A percentile compares a stretch with the other conserved stretches of the same genome.
Evolutionary conservation across 179 eudicot species (phyloP).

Genomic region (Beta macrorhiza): DNA sequence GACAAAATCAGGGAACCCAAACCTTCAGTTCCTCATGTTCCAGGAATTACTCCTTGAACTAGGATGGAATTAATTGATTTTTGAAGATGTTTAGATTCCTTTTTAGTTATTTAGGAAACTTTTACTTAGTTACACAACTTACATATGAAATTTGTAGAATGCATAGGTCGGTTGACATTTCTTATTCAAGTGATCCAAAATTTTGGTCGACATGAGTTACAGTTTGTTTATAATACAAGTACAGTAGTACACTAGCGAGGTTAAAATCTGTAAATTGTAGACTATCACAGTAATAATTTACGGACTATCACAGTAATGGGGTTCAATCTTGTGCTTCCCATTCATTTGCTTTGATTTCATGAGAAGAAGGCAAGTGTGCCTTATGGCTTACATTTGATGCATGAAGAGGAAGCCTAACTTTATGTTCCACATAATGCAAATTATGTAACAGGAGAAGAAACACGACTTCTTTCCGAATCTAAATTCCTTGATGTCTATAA

Average conservation of each 20-base stretch:
- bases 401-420: not conserved
- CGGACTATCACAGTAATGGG: not conserved
- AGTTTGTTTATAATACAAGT: not conserved
- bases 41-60: conserved; percentile 64
- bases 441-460: conserved; percentile 10
- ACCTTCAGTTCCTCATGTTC: conserved; percentile 61
- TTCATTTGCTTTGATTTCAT: not conserved
- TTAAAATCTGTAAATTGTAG: not conserved
- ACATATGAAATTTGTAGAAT: not conserved
- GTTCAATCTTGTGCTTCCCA: not conserved
- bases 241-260: not conserved
- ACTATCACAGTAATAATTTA: no score
- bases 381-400: not conserved
- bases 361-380: no score
- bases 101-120: not conserved
- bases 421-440: not conserved
- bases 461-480: not conserved
- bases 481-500: conserved; percentile 10
- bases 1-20: conserved; percentile 60
- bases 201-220: conserved; percentile 5
- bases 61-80: not conserved
- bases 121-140: not conserved
- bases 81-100: not conserved
- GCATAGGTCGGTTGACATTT: not conserved
- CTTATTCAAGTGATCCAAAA: not conserved